Percentiles rank a stretch among this genome's conserved stretches.
Conservation (phyloP, 495 filamentous ascomycete species). For the Talaromyces nanjingensis region DNA sequence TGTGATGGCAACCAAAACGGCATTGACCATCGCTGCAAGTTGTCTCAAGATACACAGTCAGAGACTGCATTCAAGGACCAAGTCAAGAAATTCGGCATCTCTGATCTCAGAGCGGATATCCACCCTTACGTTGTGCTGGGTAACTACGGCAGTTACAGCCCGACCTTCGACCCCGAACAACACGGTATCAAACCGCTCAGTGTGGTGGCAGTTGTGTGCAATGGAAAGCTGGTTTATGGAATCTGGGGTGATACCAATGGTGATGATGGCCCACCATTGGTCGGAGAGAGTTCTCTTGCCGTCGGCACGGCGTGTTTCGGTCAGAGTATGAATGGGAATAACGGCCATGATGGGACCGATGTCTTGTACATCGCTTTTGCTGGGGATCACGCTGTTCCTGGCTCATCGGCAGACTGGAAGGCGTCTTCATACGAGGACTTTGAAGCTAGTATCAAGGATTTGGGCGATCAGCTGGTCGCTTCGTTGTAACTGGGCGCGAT, state of each 20-base stretch:
- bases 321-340: conserved; percentile 31
- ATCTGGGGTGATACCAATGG: conserved; percentile 64
- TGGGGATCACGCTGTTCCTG: conserved; percentile 37
- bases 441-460: conserved; percentile 30
- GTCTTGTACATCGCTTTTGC: conserved; percentile 48
- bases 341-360: conserved; percentile 38
- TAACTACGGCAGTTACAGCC: conserved; percentile 32
- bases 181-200: conserved; percentile 52
- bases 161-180: conserved; percentile 42
- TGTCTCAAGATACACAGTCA: conserved; percentile 36
- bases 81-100: conserved; percentile 37
- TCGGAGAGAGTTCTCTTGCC: conserved; percentile 47
- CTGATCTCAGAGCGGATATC: conserved; percentile 52
- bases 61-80: conserved; percentile 48
- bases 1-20: conserved; percentile 51
- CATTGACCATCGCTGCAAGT: conserved; percentile 45
- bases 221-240: conserved; percentile 46
- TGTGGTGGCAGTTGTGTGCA: conserved; percentile 46
- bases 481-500: background rate
- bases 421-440: conserved; percentile 34
- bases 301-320: conserved; percentile 48
- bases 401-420: conserved; percentile 39
- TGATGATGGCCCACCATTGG: conserved; percentile 23
- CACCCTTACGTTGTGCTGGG: conserved; percentile 64
- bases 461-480: conserved; percentile 29